phyloP scores from a whole-genome alignment of 2,329 filamentous ascomycete genomes.

The Colletotrichum godetiae region DNA sequence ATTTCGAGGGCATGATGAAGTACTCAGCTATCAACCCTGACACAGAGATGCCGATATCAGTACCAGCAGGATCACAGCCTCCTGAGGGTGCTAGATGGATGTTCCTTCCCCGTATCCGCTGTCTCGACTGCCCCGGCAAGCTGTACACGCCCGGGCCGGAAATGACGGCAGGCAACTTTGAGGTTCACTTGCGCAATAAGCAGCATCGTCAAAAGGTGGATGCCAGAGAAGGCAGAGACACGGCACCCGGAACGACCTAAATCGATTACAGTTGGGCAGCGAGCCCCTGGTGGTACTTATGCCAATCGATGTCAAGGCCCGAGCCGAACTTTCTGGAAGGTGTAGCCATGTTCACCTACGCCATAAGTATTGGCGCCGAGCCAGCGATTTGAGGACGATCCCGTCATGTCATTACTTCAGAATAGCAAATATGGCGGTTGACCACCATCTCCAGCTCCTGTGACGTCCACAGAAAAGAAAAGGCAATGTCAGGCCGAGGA shows the following conservation, averaged over 20 bases:
- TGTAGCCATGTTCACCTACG: not conserved
- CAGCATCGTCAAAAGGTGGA: slow-evolving; percentile 78
- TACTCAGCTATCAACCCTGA: slow-evolving; percentile 82
- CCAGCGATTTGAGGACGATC: not conserved
- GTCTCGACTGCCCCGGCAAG: slow-evolving; percentile 92
- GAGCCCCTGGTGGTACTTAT: not conserved
- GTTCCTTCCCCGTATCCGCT: slow-evolving; percentile 90
- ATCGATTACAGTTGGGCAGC: not conserved
- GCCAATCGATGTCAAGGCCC: not conserved
- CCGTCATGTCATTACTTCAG: too few relatives aligned
- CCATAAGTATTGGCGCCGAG: not conserved
- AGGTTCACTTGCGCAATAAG: slow-evolving; percentile 90
- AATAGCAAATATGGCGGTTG: not conserved
- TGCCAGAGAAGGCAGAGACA: slow-evolving; percentile 43
- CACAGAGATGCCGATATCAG: slow-evolving; percentile 73
- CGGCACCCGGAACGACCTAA: slow-evolving; percentile 28
- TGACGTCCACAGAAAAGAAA: not conserved
- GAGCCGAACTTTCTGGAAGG: not conserved
- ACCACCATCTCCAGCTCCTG: not conserved
- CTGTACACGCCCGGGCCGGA: slow-evolving; percentile 91
- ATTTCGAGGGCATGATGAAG: slow-evolving; percentile 92
- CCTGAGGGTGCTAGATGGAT: slow-evolving; percentile 78
- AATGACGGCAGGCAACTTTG: slow-evolving; percentile 88
- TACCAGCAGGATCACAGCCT: slow-evolving; percentile 58
- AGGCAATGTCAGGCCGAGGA: not conserved